phyloP scores from a whole-genome alignment of 148 eudicot genomes.

The Amaranthus cruentus region DNA sequence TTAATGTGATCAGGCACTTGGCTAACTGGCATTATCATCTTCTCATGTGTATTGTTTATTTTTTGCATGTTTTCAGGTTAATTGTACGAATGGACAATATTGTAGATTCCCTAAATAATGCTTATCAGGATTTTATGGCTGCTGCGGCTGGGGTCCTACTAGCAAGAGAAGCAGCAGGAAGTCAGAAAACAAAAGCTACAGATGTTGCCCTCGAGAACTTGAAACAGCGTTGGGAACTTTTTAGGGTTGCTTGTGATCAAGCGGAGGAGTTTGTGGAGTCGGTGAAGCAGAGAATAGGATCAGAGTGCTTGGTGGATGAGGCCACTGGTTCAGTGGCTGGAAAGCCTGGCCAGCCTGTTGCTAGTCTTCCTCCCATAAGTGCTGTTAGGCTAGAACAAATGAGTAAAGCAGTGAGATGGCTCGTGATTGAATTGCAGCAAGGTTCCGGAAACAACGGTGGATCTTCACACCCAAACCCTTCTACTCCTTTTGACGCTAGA shows the following conservation, averaged over 20 bases:
- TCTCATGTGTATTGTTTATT: not conserved
- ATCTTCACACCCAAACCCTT: slow-evolving; percentile 37
- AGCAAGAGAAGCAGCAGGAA: slow-evolving; percentile 56
- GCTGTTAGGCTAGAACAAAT: slow-evolving; percentile 91
- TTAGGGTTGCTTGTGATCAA: slow-evolving; percentile 85
- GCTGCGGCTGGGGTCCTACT: slow-evolving; percentile 68
- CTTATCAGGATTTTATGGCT: slow-evolving; percentile 48
- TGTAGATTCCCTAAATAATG: slow-evolving; percentile 40
- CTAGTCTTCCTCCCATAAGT: slow-evolving; percentile 83
- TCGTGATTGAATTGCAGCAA: slow-evolving; percentile 84
- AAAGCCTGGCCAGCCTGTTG: slow-evolving; percentile 50
- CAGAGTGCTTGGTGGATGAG: slow-evolving; percentile 91
- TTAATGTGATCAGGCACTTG: not conserved
- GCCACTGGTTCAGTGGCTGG: slow-evolving; percentile 63
- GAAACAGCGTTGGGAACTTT: slow-evolving; percentile 77
- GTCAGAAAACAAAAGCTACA: slow-evolving; percentile 54
- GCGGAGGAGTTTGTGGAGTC: slow-evolving; percentile 96
- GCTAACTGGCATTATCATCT: not conserved
- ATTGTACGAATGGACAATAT: slow-evolving; percentile 36
- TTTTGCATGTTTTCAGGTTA: slow-evolving; percentile 12
- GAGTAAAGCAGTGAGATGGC: slow-evolving; percentile 97
- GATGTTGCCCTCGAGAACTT: slow-evolving; percentile 80
- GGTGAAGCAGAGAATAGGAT: slow-evolving; percentile 85
- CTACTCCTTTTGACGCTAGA: slow-evolving; percentile 77
- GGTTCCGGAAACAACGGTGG: slow-evolving; percentile 55